phyloP scores from a whole-genome alignment of 1,139 yeast species.

The Ashbya aceris region DNA sequence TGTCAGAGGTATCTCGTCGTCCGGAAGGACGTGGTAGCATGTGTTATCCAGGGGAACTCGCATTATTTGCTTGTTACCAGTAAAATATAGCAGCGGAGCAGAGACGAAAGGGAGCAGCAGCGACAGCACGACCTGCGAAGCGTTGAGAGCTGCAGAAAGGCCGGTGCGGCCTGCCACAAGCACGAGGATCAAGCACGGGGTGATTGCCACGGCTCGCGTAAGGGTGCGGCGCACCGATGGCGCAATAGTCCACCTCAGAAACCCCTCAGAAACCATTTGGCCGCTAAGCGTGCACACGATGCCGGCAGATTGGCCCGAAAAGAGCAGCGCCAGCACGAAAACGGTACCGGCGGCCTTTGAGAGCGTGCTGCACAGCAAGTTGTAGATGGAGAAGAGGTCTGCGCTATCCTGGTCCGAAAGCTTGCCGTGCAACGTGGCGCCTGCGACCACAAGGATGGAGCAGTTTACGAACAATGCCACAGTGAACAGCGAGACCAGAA shows the following conservation, averaged over 20 bases:
- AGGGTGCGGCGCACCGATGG: conserved; percentile 63
- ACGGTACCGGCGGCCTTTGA: conserved; percentile 65
- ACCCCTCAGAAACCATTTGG: conserved; percentile 74
- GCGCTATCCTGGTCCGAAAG: conserved; percentile 52
- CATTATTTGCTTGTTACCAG: conserved; percentile 52
- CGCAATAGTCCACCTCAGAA: conserved; percentile 58
- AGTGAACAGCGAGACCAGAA: conserved; percentile 53
- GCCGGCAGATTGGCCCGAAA: conserved; percentile 76
- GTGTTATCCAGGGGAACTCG: conserved; percentile 33
- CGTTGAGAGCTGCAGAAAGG: conserved; percentile 56
- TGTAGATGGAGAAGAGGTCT: conserved; percentile 65
- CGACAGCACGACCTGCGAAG: conserved; percentile 66
- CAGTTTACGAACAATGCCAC: conserved; percentile 71
- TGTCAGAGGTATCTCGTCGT: conserved; percentile 15
- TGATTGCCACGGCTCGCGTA: conserved; percentile 64
- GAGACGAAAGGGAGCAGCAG: conserved; percentile 63
- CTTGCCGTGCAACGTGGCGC: conserved; percentile 54
- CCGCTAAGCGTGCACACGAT: conserved; percentile 78
- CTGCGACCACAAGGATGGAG: conserved; percentile 65
- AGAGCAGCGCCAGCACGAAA: conserved; percentile 64
- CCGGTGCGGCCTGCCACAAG: conserved; percentile 61
- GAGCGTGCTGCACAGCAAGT: conserved; percentile 48
- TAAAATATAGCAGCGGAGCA: conserved; percentile 67
- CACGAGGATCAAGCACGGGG: conserved; percentile 62
- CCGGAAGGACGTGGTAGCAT: conserved; percentile 11